Base-by-base conservation (phyloP, 768 basidiomycete species). In the Boletus sensibilis region DNA sequence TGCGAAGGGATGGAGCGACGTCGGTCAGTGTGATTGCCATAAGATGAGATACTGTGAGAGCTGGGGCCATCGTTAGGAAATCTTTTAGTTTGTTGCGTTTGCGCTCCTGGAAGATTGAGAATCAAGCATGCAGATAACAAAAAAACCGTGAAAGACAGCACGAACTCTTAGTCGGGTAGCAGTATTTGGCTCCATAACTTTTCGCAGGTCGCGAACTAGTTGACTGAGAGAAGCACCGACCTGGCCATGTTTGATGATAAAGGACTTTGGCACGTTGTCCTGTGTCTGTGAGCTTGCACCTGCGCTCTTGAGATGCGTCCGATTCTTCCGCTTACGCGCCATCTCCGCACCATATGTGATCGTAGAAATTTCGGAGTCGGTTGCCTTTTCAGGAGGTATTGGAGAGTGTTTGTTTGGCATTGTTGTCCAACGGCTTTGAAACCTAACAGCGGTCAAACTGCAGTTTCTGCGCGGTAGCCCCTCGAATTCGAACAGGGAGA, bases 161-260 rank as follows among this genome's bases (percentile, higher is more conserved):
- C 76, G 61, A 59, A 96, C 95, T 75, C 78, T 86, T n/a, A 99
- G 80, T 48, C 97, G 82, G 59, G 87, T 88, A 20, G 96, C 97
- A 14, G 97, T 99, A 67, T 98, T 93, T 57, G 97, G 97, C 70
- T 99, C 97, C 92, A 99, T 92, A 57, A 97, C 92, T 73, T 92
- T 91, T 66, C 97, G 80, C 67, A 97, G 77, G 75, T 99, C 96
- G 53, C 91, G 83, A 20, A 98, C 95, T 37, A 99, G 87, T 67
- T 94, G 92, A 5, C 86, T 75, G 53, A 98, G 77, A 9, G 92
- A 93, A 47, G 82, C 78, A 20, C 97, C 96, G 31, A 98, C 94
- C 55, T 87, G 85, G 39, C 97, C 97, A 75, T 95, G 92, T 72
- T 95, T 96, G 69, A 99, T 91, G 56, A 99, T 90, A 67, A 99